Evolutionary conservation across 139 green algal species (phyloP), one percentile per base, ranked within the genome.

Genomic region (Nannochloris sp.): DNA sequence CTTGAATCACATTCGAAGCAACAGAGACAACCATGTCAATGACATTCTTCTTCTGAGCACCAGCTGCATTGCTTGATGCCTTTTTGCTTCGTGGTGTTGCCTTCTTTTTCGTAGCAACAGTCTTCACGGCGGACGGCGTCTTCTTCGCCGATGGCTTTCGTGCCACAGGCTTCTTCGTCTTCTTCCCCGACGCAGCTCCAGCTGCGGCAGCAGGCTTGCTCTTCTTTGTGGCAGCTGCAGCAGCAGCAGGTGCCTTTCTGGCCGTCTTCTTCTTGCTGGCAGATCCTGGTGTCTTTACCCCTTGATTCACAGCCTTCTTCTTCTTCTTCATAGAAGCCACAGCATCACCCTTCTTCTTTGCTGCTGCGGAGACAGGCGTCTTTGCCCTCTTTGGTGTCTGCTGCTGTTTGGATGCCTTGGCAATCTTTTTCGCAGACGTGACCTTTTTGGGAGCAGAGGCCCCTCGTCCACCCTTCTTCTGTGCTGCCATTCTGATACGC

Each of bases 371-470:
- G 61, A 37, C 61, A 36, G 61, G n/a, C 28, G 28, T 25, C 31
- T 50, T 6, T 40, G 9, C 25, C 46, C 16, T 57, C 13, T 11
- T 46, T 11, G 28, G 65, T 53, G 25, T 25, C 28, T 9, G 48
- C 50, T 56, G n/a, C 49, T 56, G n/a, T 6, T 56, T 29, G 11
- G 59, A 44, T 14, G 40, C 44, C 56, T 72, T 64, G 5, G 50
- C 53, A 26, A 71, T 63, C 56, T 71, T 71, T 20, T 71, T 71
- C 14, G 60, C 25, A n/a, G 31, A 56, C 14, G 60, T 66, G 4
- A 64, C 58, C 56, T 64, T 50, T 25, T 50, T 60, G 37, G 55
- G 3, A 16, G 45, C 33, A 40, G 33, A 40, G 5, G 33, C 33
- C 33, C 33, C 33, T 40, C 33, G 33, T 40, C 33, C 33, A 40